Base-by-base conservation (phyloP, 768 basidiomycete species). In the Macrolepiota albuminosa region DNA sequence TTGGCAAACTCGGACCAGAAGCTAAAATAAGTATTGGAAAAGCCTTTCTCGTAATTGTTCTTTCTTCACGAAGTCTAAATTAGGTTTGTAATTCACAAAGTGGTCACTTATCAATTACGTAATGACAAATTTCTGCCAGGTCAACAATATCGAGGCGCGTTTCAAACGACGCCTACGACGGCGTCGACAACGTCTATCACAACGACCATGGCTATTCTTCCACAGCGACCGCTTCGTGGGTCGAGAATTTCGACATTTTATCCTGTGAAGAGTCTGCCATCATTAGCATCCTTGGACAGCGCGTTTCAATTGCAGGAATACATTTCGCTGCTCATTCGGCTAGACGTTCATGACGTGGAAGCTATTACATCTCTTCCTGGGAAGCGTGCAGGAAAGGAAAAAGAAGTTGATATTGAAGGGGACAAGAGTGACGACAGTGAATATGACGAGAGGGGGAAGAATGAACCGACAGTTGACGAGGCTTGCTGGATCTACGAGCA, bases 261-360 rank as follows among this genome's bases (percentile, higher is more conserved):
- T 66, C 88, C 89, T 0, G 78, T 90, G 29, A 91, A 90, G 69
- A 78, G 67, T 8, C 77, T 91, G 2, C 89, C 90, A 0, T 81
- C 86, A 0, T 80, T 90, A 34, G 77, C 89, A 0, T 83, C 86
- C 1, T 77, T 96, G 34, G 89, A 95, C 75, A 95, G 92, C 71
- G 92, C 94, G 0, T 97, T 96, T 70, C 93, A 96, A 69, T 81
- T 96, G 7, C 93, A 96, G 67, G 96, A 98, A 69, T 96, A 94
- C 74, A 91, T 98, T 48, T 88, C 93, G 1, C 78, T 92, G 34
- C 84, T 96, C 63, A 91, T 96, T 59, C 85, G 89, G 16, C 78
- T 84, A 31, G 87, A 98, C 74, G 89, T 93, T 0, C 93, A 95
- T 73, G 90, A 97, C 70, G 89, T 98, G 21, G 84, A 91, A 43